Evolutionary conservation across 768 basidiomycete genomes (phyloP), one percentile per base, ranked within the genome.

Genomic region (Phanerochaete carnosa): DNA sequence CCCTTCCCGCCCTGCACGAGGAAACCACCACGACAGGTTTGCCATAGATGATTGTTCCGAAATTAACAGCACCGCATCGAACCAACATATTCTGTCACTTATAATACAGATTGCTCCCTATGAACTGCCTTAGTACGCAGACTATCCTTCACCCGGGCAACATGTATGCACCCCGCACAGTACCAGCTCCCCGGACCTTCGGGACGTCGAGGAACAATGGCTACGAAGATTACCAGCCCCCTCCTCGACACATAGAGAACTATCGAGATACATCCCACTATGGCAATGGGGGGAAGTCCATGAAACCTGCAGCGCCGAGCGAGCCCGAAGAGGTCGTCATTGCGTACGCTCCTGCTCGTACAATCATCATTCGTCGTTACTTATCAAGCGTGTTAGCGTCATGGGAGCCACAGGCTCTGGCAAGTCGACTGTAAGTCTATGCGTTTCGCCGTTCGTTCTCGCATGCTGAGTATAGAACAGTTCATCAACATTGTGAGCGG

Each of bases 401-500:
- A 66, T 69, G 66, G 68, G 68, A 15, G 43, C 64, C 15, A 63
- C 64, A 11, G 66, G 66, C 6, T 32, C 64, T 19, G 68, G 64
- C n/a, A 69, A 69, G 45, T 58, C 66, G 12, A 58, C 57, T 2
- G 68, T 69, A 45, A n/a, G 64, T 28, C 30, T 5, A 13, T 12
- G 8, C 8, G 13, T n/a, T n/a, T 19, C 29, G 23, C 19, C 11
- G 29, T 12, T 19, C 13, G 30, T 33, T 33, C n/a, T n/a, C n/a
- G n/a, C 3, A 5, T 13, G n/a, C 30, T 52, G 29, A 52, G 11
- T 2, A 1, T 33, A 13, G 9, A 2, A 16, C 22, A 52, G 51
- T 52, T 52, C 16, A 33, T 52, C 29, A 52, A 23, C 63, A 66
- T 77, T 4, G 72, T 77, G 50, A 85, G 83, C 64, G 81, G 80